phyloP scores from a whole-genome alignment of 2,329 filamentous ascomycete genomes.

The Davidsoniella australis region DNA sequence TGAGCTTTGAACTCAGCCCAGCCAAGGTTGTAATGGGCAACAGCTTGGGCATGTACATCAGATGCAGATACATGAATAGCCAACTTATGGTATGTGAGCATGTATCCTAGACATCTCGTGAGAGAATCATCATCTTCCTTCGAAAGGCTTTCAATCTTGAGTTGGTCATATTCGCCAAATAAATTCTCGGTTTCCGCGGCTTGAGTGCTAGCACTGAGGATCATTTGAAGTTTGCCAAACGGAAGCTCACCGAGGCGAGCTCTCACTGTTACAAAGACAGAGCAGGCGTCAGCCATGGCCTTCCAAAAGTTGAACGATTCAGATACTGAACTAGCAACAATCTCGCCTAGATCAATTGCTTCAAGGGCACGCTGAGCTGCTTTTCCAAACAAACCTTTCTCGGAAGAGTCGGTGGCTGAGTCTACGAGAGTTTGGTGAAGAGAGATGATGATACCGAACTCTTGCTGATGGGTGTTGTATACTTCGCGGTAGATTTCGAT shows the following conservation, averaged over 20 bases:
- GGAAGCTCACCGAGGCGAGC: conserved; percentile 46
- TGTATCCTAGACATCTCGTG: conserved; percentile 46
- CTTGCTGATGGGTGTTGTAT: conserved; percentile 46
- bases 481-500: conserved; percentile 62
- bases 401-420: conserved; percentile 57
- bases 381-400: conserved; percentile 75
- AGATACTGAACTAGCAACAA: conserved; percentile 41
- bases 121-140: conserved; percentile 27
- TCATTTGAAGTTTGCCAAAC: conserved; percentile 31
- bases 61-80: conserved; percentile 56
- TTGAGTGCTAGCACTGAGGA: conserved; percentile 35
- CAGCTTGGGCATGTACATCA: conserved; percentile 74
- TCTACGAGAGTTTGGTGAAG: conserved; percentile 79
- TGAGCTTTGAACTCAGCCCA: conserved; percentile 84
- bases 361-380: conserved; percentile 53
- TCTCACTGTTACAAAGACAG: conserved; percentile 66
- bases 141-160: conserved; percentile 28
- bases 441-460: conserved; percentile 77
- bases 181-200: conserved; percentile 27
- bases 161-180: conserved; percentile 52
- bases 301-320: conserved; percentile 93
- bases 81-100: conserved; percentile 74
- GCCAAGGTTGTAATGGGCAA: conserved; percentile 94
- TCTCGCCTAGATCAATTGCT: conserved; percentile 49
- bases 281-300: conserved; percentile 71